Percentiles rank a stretch among this genome's conserved stretches.
Evolutionary conservation across 768 basidiomycete genomes (phyloP).

Genomic region (Lactarius hengduanensis): DNA sequence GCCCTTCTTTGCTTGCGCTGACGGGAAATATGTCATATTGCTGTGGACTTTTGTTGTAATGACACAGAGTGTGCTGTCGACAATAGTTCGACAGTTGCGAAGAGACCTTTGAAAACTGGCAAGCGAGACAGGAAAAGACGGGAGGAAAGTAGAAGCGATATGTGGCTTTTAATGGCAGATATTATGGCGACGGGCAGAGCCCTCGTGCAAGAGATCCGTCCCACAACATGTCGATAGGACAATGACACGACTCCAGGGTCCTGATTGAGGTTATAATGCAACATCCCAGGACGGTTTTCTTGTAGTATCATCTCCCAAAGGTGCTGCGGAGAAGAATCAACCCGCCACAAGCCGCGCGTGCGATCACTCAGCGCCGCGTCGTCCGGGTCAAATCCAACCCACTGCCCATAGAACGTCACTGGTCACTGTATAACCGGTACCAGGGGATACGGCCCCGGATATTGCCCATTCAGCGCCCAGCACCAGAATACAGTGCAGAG

Average conservation of each 20-base stretch:
- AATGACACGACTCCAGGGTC: neutral
- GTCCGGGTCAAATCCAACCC: neutral
- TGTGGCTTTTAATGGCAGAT: neutral
- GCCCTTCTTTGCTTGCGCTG: slow-evolving; percentile 13
- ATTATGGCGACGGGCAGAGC: neutral
- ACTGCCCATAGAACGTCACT: neutral
- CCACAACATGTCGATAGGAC: neutral
- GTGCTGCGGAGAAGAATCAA: neutral
- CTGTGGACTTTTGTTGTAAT: neutral
- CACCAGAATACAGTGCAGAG: too few species aligned
- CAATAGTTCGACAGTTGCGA: neutral
- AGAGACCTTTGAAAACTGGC: neutral
- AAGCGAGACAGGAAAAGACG: neutral
- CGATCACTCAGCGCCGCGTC: neutral
- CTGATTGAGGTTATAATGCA: neutral
- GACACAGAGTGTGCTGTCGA: neutral
- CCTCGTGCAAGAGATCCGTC: neutral
- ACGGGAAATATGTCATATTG: slow-evolving; percentile 14
- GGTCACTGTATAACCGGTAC: neutral
- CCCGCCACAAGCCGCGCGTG: neutral
- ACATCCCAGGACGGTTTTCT: neutral
- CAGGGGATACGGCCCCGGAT: too few species aligned
- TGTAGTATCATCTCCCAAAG: neutral
- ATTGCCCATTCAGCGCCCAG: neutral
- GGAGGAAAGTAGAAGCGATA: neutral